Evolutionary conservation across 257 asterid genomes (phyloP), one percentile per base, ranked within the genome.

Genomic region (Petunia axillaris): DNA sequence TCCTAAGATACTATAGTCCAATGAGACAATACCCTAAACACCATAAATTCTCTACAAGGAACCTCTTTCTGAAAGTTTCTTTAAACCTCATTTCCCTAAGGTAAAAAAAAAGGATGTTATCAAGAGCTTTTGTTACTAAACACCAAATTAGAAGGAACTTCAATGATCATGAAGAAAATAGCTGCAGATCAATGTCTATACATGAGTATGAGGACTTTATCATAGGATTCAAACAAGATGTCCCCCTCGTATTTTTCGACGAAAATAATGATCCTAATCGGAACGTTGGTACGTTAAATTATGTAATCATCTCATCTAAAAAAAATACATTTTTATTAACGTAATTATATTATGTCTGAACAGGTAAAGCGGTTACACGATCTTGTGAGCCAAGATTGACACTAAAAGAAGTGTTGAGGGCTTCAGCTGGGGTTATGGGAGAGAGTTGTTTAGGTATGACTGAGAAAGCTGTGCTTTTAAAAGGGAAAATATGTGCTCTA

Each of bases 381-480:
- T 4, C 62, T 11, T 35, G 77, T 35, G 77, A 73, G 46, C 77
- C 77, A 73, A 73, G 62, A 35, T 73, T 90, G 81, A 90, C 92
- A 0, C 90, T 90, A 0, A 68, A 90, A 73, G 89, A 85, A 73
- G 89, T 88, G n/a, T 67, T 88, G 81, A 84, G 91, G 83, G 89
- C 92, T 0, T 90, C 94, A 1, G 89, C 86, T 25, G 92, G 91
- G 59, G 91, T 87, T 73, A 77, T 88, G 38, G 91, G 92, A 5
- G 92, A 90, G 63, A 86, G 91, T 78, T 79, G 81, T 1, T 25
- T 88, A 55, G 92, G 92, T 48, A 84, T 90, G 85, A 88, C 92
- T 1, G 94, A 88, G 75, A 90, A 90, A 64, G 87, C 88, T 70
- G 94, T 84, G 81, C 84, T 88, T 50, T 40, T 77, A 52, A 90